These are phyloP conservation scores for Globisporangium yorkense DNA, from an alignment of 352 stramenopile genomes.

Conservation along the genomic window DNA sequence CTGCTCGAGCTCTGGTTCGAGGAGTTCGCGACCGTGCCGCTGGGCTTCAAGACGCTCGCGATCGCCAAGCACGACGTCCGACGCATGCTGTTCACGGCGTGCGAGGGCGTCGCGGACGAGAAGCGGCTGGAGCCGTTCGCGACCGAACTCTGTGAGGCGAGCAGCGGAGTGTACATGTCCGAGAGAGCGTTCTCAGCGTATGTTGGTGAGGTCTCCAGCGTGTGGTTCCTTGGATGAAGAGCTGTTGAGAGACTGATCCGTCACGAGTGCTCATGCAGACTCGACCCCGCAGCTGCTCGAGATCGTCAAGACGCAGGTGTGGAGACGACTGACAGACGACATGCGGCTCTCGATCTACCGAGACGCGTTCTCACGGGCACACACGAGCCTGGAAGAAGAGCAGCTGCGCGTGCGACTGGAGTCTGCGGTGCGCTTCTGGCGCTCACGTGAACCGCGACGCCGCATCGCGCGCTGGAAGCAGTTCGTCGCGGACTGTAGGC, in stretches of 20 bases:
- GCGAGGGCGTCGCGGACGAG: constrained; percentile 35
- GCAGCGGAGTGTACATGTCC: constrained; percentile 7
- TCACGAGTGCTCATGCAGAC: neutral
- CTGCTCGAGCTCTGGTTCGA: constrained; percentile 50
- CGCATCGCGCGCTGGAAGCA: constrained; percentile 39
- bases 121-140: constrained; percentile 26
- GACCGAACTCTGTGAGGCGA: constrained; percentile 8
- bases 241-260: neutral
- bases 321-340: constrained; percentile 52
- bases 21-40: constrained; percentile 28
- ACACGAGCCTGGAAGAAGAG: constrained; percentile 30
- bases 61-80: constrained; percentile 21
- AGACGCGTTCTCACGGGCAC: constrained; percentile 36
- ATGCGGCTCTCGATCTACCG: constrained; percentile 47
- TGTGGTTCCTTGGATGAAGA: neutral
- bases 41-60: constrained; percentile 4
- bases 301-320: constrained; percentile 33
- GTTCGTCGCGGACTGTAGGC: constrained; percentile 30
- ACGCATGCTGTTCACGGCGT: constrained; percentile 28
- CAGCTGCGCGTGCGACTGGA: constrained; percentile 23
- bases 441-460: constrained; percentile 33
- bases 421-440: constrained; percentile 37
- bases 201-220: constrained; percentile 11
- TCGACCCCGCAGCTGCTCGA: constrained; percentile 17
- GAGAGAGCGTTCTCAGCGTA: constrained; percentile 14